Percentiles rank a stretch among this genome's conserved stretches.
Evolutionary conservation across 352 stramenopile species (phyloP).

Genomic region (Phytopythium chamaehyphon): DNA sequence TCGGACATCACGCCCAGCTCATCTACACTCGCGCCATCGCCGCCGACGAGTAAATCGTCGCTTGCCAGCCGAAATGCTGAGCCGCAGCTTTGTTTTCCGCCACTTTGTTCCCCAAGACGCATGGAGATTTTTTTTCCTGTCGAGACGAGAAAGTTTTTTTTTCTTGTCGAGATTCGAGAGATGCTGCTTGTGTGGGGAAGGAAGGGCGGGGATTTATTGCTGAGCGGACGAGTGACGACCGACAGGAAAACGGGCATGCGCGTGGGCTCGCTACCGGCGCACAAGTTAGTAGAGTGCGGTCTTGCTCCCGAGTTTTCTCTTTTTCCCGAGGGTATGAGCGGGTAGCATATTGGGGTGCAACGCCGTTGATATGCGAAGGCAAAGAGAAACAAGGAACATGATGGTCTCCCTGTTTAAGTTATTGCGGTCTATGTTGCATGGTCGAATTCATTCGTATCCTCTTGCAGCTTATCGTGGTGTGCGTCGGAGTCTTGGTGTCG

Average conservation of each 20-base stretch:
- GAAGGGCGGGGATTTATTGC: constrained; percentile 4
- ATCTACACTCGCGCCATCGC: constrained; percentile 97
- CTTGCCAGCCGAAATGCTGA: constrained; percentile 1
- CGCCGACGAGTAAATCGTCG: constrained; percentile 55
- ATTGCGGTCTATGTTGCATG: too few species aligned
- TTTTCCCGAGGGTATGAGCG: constrained; percentile 19
- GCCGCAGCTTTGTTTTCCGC: constrained; percentile 15
- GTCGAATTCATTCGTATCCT: too few species aligned
- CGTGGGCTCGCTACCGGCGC: constrained; percentile 11
- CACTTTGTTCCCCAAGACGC: too few species aligned
- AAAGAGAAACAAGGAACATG: constrained; percentile 14
- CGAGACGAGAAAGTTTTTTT: too few species aligned
- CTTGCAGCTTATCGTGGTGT: too few species aligned
- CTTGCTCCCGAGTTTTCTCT: constrained; percentile 15
- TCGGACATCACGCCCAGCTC: constrained; percentile 94
- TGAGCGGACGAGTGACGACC: constrained; percentile 4
- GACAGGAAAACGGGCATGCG: constrained; percentile 13
- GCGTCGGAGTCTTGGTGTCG: too few species aligned
- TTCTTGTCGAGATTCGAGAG: too few species aligned
- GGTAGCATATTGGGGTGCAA: constrained; percentile 2
- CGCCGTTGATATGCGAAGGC: background rate
- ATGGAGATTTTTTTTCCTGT: too few species aligned
- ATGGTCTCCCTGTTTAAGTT: constrained; percentile 65
- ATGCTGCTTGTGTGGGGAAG: background rate
- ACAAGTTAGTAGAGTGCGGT: constrained; percentile 35